Evolutionary conservation across 352 stramenopile species (phyloP), one percentile per base, ranked within the genome.

Genomic region (Pythium periplocum): DNA sequence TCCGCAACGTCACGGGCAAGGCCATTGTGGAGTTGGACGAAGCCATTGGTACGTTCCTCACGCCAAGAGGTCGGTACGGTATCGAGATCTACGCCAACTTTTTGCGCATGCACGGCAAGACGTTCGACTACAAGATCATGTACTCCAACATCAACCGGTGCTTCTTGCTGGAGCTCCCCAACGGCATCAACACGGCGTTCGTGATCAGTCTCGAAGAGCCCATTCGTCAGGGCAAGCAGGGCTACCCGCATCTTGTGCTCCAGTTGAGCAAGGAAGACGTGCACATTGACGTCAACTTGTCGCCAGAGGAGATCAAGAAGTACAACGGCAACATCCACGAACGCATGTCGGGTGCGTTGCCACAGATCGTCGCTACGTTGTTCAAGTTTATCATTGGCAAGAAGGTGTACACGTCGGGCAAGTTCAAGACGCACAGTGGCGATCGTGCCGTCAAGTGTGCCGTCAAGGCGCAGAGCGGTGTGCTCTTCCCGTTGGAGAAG

Each of bases 51-150:
- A 98, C 90, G 37, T 99, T 99, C 75, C 79, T 99, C 51, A 98
- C 95, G 36, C 98, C 98, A 39, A 83, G 97, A 51, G 98, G 98
- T 43, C 86, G 96, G 58, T 99, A 99, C 62, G 88, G 84, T 5
- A 93, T 99, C 53, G 95, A 99, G 73, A 92, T 99, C 68, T 98
- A 99, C 76, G 81, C 83, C 48, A 93, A 83, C 7, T 99, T 98
- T 71, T 74, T 99, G 62, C 93, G 97, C 47, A 98, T 99, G 83
- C 82, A 95, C 58, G 95, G 95, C 66, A 96, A 96, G 64, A 98
- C 97, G 61, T 99, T 99, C 72, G 96, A 99, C 84, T 98, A 99
- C 89, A 99, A 99, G 78, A 99, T 99, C 68, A 93, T 97, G 75
- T 99, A 99, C 83, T 96, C 97, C 51, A 98, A 99, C 71, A 98